phyloP scores from a whole-genome alignment of 495 filamentous ascomycete species.

The Cetradonia linearis region DNA sequence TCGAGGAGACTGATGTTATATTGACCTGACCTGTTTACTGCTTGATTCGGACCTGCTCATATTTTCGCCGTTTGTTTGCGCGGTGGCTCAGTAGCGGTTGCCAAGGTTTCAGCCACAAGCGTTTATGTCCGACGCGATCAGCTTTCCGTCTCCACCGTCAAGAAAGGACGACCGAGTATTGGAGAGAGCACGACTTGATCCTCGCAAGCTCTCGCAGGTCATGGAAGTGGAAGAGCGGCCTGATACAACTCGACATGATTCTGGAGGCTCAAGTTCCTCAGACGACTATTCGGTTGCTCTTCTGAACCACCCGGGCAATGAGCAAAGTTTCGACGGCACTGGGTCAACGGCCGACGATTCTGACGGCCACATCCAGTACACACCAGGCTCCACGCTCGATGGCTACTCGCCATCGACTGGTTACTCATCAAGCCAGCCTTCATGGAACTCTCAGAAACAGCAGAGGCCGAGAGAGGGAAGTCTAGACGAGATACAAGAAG shows the following conservation, averaged over 20 bases:
- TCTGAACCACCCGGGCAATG: slow-evolving; percentile 36
- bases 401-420: slow-evolving; percentile 27
- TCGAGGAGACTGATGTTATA: neutral
- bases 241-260: slow-evolving; percentile 45
- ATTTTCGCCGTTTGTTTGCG: neutral
- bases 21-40: neutral
- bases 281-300: slow-evolving; percentile 43
- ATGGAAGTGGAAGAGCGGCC: slow-evolving; percentile 44
- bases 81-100: slow-evolving; percentile 13
- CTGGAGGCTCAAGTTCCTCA: slow-evolving; percentile 54
- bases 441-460: slow-evolving; percentile 23
- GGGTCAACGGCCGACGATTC: slow-evolving; percentile 26
- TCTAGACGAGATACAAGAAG: slow-evolving; percentile 23
- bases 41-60: neutral
- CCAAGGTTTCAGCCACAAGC: slow-evolving; percentile 6
- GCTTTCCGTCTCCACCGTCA: slow-evolving; percentile 1
- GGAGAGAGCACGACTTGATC: slow-evolving; percentile 12
- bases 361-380: slow-evolving; percentile 34
- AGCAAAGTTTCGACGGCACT: slow-evolving; percentile 36
- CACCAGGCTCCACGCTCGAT: slow-evolving; percentile 30
- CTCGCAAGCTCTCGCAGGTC: slow-evolving; percentile 8
- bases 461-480: slow-evolving; percentile 25
- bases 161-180: neutral
- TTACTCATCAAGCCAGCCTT: slow-evolving; percentile 25
- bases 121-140: slow-evolving; percentile 7